Evolutionary conservation across 306 rosid genomes (phyloP).

Genomic region (Herpetospermum pedunculosum): DNA sequence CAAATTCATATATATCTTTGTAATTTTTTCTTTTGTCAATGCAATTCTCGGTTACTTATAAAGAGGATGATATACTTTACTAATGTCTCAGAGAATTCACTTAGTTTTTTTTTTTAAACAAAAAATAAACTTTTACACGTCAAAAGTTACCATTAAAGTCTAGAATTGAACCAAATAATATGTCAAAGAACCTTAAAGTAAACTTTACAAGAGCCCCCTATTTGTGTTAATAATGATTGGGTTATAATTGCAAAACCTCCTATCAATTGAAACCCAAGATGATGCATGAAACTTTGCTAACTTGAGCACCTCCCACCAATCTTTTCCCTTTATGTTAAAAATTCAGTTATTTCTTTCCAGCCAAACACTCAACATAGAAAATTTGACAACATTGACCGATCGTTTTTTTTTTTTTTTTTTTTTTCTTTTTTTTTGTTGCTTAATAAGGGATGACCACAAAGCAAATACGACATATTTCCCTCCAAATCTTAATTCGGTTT

Average conservation of each 20-base stretch:
- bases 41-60: background rate
- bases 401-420: background rate
- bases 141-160: background rate
- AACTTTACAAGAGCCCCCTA: background rate
- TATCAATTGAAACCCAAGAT: background rate
- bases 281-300: background rate
- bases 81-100: background rate
- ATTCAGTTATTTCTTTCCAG: background rate
- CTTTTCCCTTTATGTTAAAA: background rate
- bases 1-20: background rate
- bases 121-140: background rate
- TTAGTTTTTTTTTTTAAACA: background rate
- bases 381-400: background rate
- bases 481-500: background rate
- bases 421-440: background rate
- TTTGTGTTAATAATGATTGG: background rate
- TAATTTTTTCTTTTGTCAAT: background rate
- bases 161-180: background rate
- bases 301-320: background rate
- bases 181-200: background rate
- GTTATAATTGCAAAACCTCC: background rate
- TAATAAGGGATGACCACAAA: background rate
- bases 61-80: background rate
- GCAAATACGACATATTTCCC: background rate
- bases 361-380: background rate